Evolutionary conservation across 495 filamentous ascomycete species (phyloP).

Genomic region (Chaetomium fimeti): DNA sequence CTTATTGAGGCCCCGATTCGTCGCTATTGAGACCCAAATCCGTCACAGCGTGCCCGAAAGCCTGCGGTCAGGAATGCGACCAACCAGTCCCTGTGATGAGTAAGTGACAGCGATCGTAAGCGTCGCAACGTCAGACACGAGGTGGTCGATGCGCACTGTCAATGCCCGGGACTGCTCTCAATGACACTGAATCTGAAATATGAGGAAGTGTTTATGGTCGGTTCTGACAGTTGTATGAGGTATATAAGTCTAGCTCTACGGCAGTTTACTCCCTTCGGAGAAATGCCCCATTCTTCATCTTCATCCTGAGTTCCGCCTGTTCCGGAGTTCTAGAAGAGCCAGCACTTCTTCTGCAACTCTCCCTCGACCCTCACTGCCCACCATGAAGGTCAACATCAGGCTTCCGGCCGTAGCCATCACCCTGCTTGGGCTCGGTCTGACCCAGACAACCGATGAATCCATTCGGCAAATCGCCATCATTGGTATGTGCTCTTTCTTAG

Average conservation of each 20-base stretch:
- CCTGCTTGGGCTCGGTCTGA: not conserved
- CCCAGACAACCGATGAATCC: conserved; percentile 13
- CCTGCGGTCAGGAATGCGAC: not conserved
- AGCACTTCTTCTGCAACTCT: not conserved
- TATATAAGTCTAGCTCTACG: not conserved
- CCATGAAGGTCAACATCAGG: conserved; percentile 7
- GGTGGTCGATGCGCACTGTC: not conserved
- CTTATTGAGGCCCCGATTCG: conserved; percentile 2
- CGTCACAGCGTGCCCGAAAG: not conserved
- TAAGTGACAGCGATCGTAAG: not conserved
- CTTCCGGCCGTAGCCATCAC: conserved; percentile 1
- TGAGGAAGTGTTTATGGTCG: not conserved
- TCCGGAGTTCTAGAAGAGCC: not conserved
- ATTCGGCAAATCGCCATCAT: conserved; percentile 47
- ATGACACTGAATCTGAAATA: not conserved
- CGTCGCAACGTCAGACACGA: not conserved
- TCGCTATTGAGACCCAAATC: not conserved
- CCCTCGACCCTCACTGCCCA: not conserved
- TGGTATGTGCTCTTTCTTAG: conserved; percentile 30
- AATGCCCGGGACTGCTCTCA: not conserved
- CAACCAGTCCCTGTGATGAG: not conserved
- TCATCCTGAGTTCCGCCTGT: not conserved
- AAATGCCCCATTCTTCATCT: not conserved
- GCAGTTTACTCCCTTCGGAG: not conserved
- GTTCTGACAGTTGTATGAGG: not conserved